Evolutionary conservation across 495 filamentous ascomycete species (phyloP), one percentile per base, ranked within the genome.

Genomic region (Corynascus novoguineensis): DNA sequence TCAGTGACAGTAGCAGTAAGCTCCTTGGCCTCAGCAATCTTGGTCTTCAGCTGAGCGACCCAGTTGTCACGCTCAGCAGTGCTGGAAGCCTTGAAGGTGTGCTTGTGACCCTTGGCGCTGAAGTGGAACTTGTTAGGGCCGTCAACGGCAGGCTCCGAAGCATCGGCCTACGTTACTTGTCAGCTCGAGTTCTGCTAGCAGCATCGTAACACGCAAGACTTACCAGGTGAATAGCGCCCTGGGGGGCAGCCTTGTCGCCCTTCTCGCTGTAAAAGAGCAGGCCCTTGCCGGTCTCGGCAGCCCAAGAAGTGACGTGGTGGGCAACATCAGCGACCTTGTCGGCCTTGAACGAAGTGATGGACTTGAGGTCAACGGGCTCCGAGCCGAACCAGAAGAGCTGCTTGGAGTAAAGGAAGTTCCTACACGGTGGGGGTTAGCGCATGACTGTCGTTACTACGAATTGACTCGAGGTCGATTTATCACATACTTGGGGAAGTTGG

Each of bases 251-350:
- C 83, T 92, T 96, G 71, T 92, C 84, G 53, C 87, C 82, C 86
- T 97, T 97, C 65, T 72, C 69, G 72, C 84, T 83, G 73, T 89
- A 90, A 80, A 93, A 95, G 32, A 97, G 76, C 7, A 98, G 86
- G 73, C 93, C 93, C 81, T 95, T 96, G 67, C 93, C 92, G 57
- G 93, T 97, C 76, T 95, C 83, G 59, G 80, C 84, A 53, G 92
- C 89, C 87, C 95, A 95, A 40, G 93, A 86, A 63, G 83, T 86
- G 62, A 83, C 87, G 50, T 88, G 82, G 75, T 92, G 85, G 60
- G 87, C 87, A 58, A 86, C 73, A 14, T 88, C 85, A 37, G 76
- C 71, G 44, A 86, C 74, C 86, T 97, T 95, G 81, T 95, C 93
- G 64, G 85, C 85, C 73, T 86, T 85, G 66, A 95, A 97, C 59